phyloP scores from a whole-genome alignment of 2,329 filamentous ascomycete species.

The Ophiostoma fasciatum region DNA sequence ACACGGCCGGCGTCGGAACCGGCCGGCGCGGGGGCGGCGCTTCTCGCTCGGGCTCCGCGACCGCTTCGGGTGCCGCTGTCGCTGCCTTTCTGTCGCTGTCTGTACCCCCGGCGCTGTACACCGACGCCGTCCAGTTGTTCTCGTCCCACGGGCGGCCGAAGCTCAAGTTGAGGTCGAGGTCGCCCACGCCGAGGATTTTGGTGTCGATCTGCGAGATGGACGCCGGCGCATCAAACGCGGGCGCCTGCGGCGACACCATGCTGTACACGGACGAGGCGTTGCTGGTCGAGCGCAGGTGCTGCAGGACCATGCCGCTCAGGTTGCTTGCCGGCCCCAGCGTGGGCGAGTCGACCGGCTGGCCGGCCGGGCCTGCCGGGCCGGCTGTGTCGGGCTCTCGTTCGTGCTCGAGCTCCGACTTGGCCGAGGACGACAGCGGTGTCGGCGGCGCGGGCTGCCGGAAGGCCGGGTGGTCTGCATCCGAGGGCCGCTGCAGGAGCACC shows the following conservation, averaged over 20 bases:
- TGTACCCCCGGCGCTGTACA: constrained; percentile 5
- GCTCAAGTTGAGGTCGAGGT: constrained; percentile 18
- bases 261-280: constrained; percentile 67
- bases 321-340: constrained; percentile 58
- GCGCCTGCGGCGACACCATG: constrained; percentile 2
- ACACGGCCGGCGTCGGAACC: no score
- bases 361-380: not conserved
- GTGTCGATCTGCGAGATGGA: not conserved
- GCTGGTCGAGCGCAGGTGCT: constrained; percentile 72
- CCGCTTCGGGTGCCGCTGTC: no score
- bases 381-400: not conserved
- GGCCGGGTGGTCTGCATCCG: constrained; percentile 40
- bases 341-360: constrained; percentile 49
- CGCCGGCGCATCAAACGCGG: not conserved
- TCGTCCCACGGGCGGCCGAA: constrained; percentile 32
- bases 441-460: constrained; percentile 31
- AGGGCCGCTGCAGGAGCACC: constrained; percentile 29
- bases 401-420: constrained; percentile 1
- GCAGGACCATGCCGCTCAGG: constrained; percentile 66
- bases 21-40: no score
- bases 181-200: constrained; percentile 18
- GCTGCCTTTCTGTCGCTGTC: no score
- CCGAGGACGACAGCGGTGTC: constrained; percentile 24
- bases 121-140: constrained; percentile 8
- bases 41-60: not conserved